Evolutionary conservation across 805 yeast species (phyloP), one percentile per base, ranked within the genome.

Genomic region (Myxozyma kluyveri): DNA sequence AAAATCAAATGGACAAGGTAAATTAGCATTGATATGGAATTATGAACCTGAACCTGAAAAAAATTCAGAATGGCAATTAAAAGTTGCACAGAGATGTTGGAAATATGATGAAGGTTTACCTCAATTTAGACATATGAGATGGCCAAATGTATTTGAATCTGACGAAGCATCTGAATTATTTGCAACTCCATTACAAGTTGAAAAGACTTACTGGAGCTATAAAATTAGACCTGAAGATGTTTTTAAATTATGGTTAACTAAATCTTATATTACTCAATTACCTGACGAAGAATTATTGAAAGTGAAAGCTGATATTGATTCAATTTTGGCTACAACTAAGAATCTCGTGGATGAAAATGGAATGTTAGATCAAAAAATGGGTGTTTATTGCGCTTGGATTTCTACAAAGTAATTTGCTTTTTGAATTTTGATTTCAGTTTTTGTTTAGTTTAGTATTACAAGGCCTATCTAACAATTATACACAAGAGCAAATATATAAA

Each of bases 21-120:
- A 67, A 41, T 66, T 82, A 10, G 84, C 81, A 0, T 62, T 80
- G 22, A 73, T 82, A 49, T 82, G 86, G 86, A 82, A 82, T 64
- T 76, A 69, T 56, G 85, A 81, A 44, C 60, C 62, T 6, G 61
- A 64, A 3, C 26, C 42, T 4, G 56, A 46, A 23, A 36, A 48
- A 2, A 58, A 61, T 26, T 61, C 65, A 31, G 66, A 65, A 24
- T 74, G 80, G 79, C 72, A 73, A 50, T 56, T 54, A 31, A 58
- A 65, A 40, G 67, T 72, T 14, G 68, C 72, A 2, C 62, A 71
- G 29, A 63, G 63, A 26, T 63, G 70, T 7, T 72, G 73, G 65
- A 37, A 62, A 3, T 67, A 60, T 51, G 83, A 78, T 54, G 55
- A 36, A 3, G 64, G 64, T 2, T 82, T 81, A 26, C 86, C 86